These are phyloP conservation scores for Saposhnikovia divaricata DNA, from an alignment of 129 eudicot genomes.

Conservation along the genomic window DNA sequence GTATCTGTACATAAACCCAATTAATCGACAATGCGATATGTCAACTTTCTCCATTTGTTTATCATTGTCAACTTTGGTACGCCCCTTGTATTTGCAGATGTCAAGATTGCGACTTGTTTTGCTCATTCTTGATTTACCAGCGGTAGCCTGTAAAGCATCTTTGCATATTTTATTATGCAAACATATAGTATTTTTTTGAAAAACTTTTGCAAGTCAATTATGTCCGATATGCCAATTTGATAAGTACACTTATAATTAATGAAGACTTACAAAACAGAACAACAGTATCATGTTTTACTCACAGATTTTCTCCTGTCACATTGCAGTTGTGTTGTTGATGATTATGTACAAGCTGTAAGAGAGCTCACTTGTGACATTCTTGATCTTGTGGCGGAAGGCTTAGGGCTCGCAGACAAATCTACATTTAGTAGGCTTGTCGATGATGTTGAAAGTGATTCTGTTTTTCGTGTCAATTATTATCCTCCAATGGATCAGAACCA, in stretches of 20 bases:
- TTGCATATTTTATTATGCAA: neutral
- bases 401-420: constrained; percentile 35
- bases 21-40: neutral
- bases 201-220: neutral
- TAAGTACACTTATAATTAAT: neutral
- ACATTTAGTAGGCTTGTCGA: constrained; percentile 44
- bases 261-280: neutral
- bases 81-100: neutral
- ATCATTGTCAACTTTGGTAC: neutral
- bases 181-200: neutral
- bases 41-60: neutral
- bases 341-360: constrained; percentile 53
- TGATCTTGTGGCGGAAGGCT: constrained; percentile 61
- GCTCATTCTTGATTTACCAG: neutral
- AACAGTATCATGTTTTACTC: too few relatives aligned
- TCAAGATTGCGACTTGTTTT: neutral
- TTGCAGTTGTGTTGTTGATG: constrained; percentile 58
- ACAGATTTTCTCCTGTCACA: neutral
- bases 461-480: constrained; percentile 77
- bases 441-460: constrained; percentile 51
- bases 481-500: constrained; percentile 22
- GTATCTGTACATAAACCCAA: neutral
- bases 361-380: constrained; percentile 57
- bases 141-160: neutral
- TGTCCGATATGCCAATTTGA: neutral